phyloP scores from a whole-genome alignment of 1,284 basidiomycete genomes.

The Rhodotorula sp. region DNA sequence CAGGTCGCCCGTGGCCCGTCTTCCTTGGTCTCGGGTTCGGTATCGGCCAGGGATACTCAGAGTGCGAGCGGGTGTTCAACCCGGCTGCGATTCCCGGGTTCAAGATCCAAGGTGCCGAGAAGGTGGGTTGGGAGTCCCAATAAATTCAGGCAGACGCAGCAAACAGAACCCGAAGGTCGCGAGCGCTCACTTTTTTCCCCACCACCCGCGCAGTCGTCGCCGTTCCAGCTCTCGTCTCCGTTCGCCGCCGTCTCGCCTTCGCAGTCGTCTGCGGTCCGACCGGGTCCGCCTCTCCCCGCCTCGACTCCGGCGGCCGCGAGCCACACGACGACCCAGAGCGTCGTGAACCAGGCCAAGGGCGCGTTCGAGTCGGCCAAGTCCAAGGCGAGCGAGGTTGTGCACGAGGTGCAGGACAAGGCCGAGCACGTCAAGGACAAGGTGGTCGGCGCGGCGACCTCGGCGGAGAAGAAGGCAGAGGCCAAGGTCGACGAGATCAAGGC shows the following conservation, averaged over 20 bases:
- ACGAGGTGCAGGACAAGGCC: constrained; percentile 18
- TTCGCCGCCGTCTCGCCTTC: constrained; percentile 14
- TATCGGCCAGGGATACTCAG: constrained; percentile 50
- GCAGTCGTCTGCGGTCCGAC: constrained; percentile 9
- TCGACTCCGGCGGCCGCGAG: background rate
- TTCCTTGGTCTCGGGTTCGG: constrained; percentile 89
- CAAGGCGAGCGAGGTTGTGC: constrained; percentile 16
- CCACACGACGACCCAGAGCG: constrained; percentile 8
- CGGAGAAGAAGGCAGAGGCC: constrained; percentile 27
- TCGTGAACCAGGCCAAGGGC: constrained; percentile 6
- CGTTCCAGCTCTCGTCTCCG: constrained; percentile 21
- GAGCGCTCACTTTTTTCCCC: background rate
- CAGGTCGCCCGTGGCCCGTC: constrained; percentile 96
- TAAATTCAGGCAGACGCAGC: background rate
- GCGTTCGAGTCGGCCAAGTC: constrained; percentile 17
- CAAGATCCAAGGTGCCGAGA: constrained; percentile 21
- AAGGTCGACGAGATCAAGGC: constrained; percentile 24
- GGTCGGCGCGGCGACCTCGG: constrained; percentile 8
- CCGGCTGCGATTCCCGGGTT: constrained; percentile 44
- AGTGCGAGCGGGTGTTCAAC: constrained; percentile 45
- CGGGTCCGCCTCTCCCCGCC: background rate
- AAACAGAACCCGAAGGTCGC: background rate
- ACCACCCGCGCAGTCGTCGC: constrained; percentile 5
- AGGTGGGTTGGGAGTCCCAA: constrained; percentile 13
- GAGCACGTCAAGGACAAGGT: constrained; percentile 18